Base-by-base conservation (phyloP, 345 rosid genomes). In the Orychophragmus violaceus region DNA sequence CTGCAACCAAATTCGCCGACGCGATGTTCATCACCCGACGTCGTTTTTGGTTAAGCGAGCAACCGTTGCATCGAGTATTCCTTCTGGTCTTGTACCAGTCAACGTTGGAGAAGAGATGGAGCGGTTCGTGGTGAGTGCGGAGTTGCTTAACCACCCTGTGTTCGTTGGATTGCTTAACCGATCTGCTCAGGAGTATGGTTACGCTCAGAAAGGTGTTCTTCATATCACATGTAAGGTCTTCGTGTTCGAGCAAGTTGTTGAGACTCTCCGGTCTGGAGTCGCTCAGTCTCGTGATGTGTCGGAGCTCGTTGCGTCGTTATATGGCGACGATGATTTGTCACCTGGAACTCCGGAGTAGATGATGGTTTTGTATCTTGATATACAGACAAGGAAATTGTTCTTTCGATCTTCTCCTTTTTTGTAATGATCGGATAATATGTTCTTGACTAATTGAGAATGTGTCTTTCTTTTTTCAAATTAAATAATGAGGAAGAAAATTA, bases 91-190 rank as follows among this genome's bases (percentile, higher is more conserved):
- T 74, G 83, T 95, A 3, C 95, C 97, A 9, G 90, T 95, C 3
- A 82, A 80, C 80, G 99, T 95, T 4, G 99, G 99, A 0, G 96
- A 87, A n/a, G 86, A 84, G 78, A 87, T 86, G 98, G 95, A 87
- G 74, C 66, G 98, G 66, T 95, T 86, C 76, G 76, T 84, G 17
- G 91, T 95, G 33, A 82, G 83, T 70, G 95, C 99, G 0, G 91
- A 87, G 82, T 50, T 88, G 16, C 75, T 94, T 48, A 88, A 85
- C 73, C 99, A 90, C 13, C 96, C 97, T 13, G 78, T 84, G 10
- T 87, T 94, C 72, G 68, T 81, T 10, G 80, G 79, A 2, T 74
- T 93, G 35, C 87, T 93, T 25, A 82, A 90, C 57, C 73, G 79
- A 54, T 90, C 99, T 23, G 99, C 94, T 24, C 87, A 90, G 50